Evolutionary conservation across 306 rosid genomes (phyloP).

Genomic region (Urtica urens): DNA sequence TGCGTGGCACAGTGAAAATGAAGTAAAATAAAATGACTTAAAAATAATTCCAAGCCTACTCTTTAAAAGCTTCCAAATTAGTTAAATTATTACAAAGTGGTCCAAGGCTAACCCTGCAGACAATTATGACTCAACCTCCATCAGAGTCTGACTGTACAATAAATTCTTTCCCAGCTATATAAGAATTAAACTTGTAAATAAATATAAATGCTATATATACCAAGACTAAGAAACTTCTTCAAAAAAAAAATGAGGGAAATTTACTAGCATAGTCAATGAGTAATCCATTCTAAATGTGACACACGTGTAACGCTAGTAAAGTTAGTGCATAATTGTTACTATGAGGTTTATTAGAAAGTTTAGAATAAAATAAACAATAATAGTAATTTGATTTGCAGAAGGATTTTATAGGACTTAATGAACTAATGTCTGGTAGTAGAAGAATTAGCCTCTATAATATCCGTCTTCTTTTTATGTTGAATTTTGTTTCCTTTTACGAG

Average conservation of each 20-base stretch:
- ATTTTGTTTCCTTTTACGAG: too few relatives aligned
- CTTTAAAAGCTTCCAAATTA: not conserved
- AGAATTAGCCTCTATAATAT: too few relatives aligned
- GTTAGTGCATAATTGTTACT: not conserved
- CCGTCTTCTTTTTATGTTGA: too few relatives aligned
- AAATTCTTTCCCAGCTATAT: conserved; percentile 1
- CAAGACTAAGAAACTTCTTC: not conserved
- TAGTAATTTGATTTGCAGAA: not conserved
- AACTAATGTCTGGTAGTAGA: too few relatives aligned
- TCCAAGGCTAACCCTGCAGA: conserved; percentile 8
- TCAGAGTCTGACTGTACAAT: conserved; percentile 2
- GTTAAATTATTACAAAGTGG: conserved; percentile 2
- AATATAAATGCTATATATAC: not conserved
- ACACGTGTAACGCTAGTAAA: not conserved
- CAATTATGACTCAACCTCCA: conserved; percentile 11
- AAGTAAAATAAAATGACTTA: not conserved
- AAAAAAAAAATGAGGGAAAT: too few relatives aligned
- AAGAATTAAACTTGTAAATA: not conserved
- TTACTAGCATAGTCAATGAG: too few relatives aligned
- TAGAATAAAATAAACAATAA: too few relatives aligned
- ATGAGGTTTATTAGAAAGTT: too few relatives aligned
- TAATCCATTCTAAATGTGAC: too few relatives aligned
- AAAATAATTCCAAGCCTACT: not conserved
- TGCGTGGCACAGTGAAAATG: not conserved
- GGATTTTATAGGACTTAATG: not conserved